Base-by-base conservation (phyloP, 495 filamentous ascomycete species). In the Hypoxylon trugodes region DNA sequence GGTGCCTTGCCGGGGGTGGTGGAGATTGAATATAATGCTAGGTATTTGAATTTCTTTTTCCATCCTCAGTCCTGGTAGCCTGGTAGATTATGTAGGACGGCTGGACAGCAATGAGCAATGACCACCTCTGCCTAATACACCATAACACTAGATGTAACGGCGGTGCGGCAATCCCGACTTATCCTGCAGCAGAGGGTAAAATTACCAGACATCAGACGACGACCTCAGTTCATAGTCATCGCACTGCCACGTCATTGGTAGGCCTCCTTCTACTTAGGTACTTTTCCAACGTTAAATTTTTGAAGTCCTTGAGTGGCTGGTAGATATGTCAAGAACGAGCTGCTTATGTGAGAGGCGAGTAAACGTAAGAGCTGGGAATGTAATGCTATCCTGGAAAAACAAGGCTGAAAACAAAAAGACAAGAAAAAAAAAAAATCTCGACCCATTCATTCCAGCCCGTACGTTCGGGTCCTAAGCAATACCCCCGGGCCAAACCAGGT, bases 121-220 rank as follows among this genome's bases (percentile, higher is more conserved):
- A 53, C 58, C 59, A 61, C 54, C 33, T 12, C 50, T 32, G 43
- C 54, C 51, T 35, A 70, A 66, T 56, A 49, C 53, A 51, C 42
- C 21, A 68, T 52, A 69, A 49, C 53, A 51, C 42, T 25, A 68
- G 56, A 69, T 70, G 58, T 66, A 74, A 75, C 73, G 65, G 64
- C 65, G 64, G 49, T 42, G 61, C 70, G 59, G 67, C 61, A 60
- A 66, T 46, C 30, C 71, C 66, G 41, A 46, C 36, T 45, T 56
- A 60, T 59, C 52, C 47, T 50, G 52, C 55, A 55, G 43, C 62
- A 55, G 33, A 53, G 51, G 37, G 28, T 6, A 36, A 49, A 47
- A 24, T 48, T 43, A 63, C 21, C 50, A 15, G 30, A 30, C 54
- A 62, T 65, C 48, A 36, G 30, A 24, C 38, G 16, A n/a, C n/a